phyloP scores from a whole-genome alignment of 2,329 filamentous ascomycete species.

The Colletotrichum sp. region DNA sequence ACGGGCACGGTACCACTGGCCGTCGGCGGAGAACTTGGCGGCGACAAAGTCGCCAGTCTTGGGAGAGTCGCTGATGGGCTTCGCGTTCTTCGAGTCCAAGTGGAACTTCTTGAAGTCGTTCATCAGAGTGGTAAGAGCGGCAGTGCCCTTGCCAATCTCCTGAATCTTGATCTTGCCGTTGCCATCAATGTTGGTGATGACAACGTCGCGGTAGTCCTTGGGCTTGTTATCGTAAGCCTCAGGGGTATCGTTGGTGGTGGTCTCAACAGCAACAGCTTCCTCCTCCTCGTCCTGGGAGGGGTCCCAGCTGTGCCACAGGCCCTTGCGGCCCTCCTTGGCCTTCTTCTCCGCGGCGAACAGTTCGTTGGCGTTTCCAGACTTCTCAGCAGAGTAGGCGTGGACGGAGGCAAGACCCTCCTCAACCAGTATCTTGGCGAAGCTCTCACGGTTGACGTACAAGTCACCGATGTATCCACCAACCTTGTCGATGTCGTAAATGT shows the following conservation, averaged over 20 bases:
- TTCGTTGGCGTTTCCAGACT: constrained; percentile 87
- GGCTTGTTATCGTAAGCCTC: constrained; percentile 66
- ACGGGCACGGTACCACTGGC: constrained; percentile 92
- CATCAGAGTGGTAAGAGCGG: constrained; percentile 87
- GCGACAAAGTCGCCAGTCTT: constrained; percentile 93
- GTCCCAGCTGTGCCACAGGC: constrained; percentile 93
- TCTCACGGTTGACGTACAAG: constrained; percentile 92
- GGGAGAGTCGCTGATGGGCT: constrained; percentile 74
- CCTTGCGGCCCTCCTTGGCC: constrained; percentile 88
- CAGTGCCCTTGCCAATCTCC: constrained; percentile 84
- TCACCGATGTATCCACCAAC: constrained; percentile 96
- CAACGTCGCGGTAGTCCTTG: constrained; percentile 88
- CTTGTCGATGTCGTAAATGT: constrained; percentile 95
- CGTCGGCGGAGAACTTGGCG: constrained; percentile 87
- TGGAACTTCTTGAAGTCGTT: constrained; percentile 91
- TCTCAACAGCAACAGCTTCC: constrained; percentile 54
- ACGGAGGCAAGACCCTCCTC: constrained; percentile 94
- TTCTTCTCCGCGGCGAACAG: constrained; percentile 85
- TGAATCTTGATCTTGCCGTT: constrained; percentile 89
- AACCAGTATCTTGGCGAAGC: constrained; percentile 89
- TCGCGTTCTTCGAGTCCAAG: constrained; percentile 79
- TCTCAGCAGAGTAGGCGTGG: constrained; percentile 94
- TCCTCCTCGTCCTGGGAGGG: constrained; percentile 80
- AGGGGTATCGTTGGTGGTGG: constrained; percentile 50
- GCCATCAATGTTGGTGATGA: constrained; percentile 88